Evolutionary conservation across 768 basidiomycete genomes (phyloP), one percentile per base, ranked within the genome.

Genomic region (Kwoniella shandongensis): DNA sequence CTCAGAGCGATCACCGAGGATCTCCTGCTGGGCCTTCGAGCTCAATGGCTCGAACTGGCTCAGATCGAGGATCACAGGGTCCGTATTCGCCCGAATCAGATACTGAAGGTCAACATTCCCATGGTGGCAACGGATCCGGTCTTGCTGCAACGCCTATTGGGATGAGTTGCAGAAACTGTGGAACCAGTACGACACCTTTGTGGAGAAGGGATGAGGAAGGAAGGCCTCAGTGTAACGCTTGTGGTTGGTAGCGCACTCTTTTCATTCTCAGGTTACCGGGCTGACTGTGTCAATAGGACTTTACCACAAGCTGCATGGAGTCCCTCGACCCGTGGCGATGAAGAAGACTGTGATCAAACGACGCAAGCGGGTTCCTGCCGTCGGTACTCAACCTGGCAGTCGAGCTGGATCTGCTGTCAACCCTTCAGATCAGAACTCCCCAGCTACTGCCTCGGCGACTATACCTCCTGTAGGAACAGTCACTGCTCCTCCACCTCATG

Each of bases 331-430:
- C 36, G 93, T 92, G 63, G 90, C 91, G 61, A 94, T 99, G 92
- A 98, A 96, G 79, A 97, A 98, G 81, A 88, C 90, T 3, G 91
- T 96, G 66, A 99, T 99, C 83, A 99, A 99, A 80, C 84, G 96
- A 30, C 82, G 96, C 64, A 98, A 98, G 79, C 87, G 96, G 65
- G 93, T 99, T 39, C 92, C 96, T 32, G 93, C 94, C 48, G 91
- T 75, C 22, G 66, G 67, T 20, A 35, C 62, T 36, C 48, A 42
- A 26, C 54, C 58, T 23, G 47, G 44, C 27, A 54, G 57, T 38
- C 55, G 65, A 27, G 67, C 57, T 38, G 62, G 60, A 7, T 63
- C 65, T 1, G 55, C 56, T n/a, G 18, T n/a, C 25, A 53, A 42
- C 17, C 44, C 17, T 30, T 50, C 55, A 25, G 57, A 58, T 35